These are phyloP conservation scores for Hibiscus syriacus DNA, from an alignment of 345 rosid species.

Conservation along the genomic window DNA sequence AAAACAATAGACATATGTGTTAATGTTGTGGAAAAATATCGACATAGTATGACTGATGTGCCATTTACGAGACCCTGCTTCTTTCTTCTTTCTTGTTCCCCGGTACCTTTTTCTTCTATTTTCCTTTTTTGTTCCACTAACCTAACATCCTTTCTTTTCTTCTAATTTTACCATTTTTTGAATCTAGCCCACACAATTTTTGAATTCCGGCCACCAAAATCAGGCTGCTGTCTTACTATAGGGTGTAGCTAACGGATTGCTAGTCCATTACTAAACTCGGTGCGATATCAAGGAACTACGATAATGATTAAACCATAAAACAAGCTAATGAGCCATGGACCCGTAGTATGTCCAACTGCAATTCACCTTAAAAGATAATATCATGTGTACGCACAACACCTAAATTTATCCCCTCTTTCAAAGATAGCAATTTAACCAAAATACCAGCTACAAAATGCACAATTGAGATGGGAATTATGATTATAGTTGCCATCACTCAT, in stretches of 20 bases:
- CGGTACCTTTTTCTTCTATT: neutral
- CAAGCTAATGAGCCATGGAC: neutral
- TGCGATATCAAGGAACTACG: neutral
- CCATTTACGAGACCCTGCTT: neutral
- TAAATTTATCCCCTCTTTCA: neutral
- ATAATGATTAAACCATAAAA: neutral
- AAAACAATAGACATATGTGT: neutral
- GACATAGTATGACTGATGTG: neutral
- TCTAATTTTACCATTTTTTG: neutral
- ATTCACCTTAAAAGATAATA: neutral
- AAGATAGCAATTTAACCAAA: neutral
- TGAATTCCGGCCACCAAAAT: constrained; percentile 5
- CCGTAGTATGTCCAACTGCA: neutral
- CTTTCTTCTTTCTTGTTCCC: neutral
- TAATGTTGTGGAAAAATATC: neutral
- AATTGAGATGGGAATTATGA: neutral
- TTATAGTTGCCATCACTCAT: neutral
- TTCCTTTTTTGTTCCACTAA: neutral
- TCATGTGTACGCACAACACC: neutral
- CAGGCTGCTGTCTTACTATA: neutral
- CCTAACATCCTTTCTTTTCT: neutral
- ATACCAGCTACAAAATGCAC: neutral
- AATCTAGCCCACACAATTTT: neutral
- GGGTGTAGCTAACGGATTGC: neutral
- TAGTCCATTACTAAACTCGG: neutral